These are phyloP conservation scores for Phlebopus sp. DNA, from an alignment of 1,284 basidiomycete species.

Conservation along the genomic window DNA sequence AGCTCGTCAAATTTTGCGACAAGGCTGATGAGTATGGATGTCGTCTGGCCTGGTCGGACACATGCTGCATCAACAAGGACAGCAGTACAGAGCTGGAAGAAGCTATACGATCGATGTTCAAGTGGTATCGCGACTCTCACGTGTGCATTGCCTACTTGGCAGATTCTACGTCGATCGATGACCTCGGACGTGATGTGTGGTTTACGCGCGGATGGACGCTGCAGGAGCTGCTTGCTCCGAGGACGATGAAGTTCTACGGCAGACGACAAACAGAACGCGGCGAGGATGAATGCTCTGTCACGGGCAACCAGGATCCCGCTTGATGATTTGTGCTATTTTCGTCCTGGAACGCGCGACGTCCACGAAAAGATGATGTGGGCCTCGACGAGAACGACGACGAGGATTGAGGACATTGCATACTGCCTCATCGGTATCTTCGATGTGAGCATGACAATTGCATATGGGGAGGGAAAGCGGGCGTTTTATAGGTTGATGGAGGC, in stretches of 20 bases:
- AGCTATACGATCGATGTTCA: slow-evolving; percentile 33
- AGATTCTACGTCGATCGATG: slow-evolving; percentile 27
- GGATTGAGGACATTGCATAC: slow-evolving; percentile 31
- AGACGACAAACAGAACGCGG: slow-evolving; percentile 26
- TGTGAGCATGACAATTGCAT: slow-evolving; percentile 31
- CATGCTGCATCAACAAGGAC: slow-evolving; percentile 14
- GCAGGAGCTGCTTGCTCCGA: slow-evolving; percentile 28
- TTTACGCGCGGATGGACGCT: slow-evolving; percentile 32
- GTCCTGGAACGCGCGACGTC: slow-evolving; percentile 25
- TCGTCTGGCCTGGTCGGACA: slow-evolving; percentile 31
- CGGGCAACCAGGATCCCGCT: slow-evolving; percentile 28
- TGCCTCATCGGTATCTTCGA: slow-evolving; percentile 32
- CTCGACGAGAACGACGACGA: slow-evolving; percentile 30
- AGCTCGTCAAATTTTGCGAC: slow-evolving; percentile 25
- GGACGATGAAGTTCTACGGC: slow-evolving; percentile 31
- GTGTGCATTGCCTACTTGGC: slow-evolving; percentile 33
- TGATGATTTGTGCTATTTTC: slow-evolving; percentile 23
- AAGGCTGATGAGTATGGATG: slow-evolving; percentile 29
- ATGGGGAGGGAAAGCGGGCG: slow-evolving; percentile 31
- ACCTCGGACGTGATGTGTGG: slow-evolving; percentile 30
- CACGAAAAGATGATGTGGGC: slow-evolving; percentile 35
- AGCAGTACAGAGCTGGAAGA: slow-evolving; percentile 30
- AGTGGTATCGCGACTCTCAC: slow-evolving; percentile 30
- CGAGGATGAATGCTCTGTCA: slow-evolving; percentile 26
- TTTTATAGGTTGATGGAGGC: slow-evolving; percentile 31